These are phyloP conservation scores for Cordyceps cicadae DNA, from an alignment of 2,329 filamentous ascomycete species.

Conservation along the genomic window DNA sequence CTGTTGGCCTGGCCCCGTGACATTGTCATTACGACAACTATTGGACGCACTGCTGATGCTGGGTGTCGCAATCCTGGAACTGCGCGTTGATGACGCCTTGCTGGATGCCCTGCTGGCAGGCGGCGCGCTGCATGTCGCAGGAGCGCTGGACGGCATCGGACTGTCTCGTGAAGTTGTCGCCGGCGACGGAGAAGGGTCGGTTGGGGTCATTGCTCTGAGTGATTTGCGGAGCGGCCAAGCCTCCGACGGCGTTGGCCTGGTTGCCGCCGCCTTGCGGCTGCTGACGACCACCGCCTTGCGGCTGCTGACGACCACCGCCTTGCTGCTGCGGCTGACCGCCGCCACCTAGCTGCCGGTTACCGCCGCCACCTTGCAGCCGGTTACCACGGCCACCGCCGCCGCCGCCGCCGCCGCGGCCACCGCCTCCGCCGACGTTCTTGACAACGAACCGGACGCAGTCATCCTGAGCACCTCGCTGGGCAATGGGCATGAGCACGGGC, in stretches of 20 bases:
- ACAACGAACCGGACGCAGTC: slow-evolving; percentile 51
- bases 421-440: slow-evolving; percentile 30
- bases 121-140: slow-evolving; percentile 56
- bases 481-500: slow-evolving; percentile 57
- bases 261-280: slow-evolving; percentile 22
- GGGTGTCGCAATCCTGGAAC: slow-evolving; percentile 45
- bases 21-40: slow-evolving; percentile 22
- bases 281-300: neutral
- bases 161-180: slow-evolving; percentile 49
- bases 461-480: slow-evolving; percentile 58
- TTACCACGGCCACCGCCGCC: too few relatives aligned
- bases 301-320: slow-evolving; percentile 1
- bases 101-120: slow-evolving; percentile 50
- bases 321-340: neutral
- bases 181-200: slow-evolving; percentile 49
- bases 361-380: too few relatives aligned
- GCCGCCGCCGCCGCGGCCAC: too few relatives aligned
- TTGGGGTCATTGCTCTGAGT: slow-evolving; percentile 36
- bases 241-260: slow-evolving; percentile 35
- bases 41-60: slow-evolving; percentile 38
- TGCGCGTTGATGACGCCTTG: slow-evolving; percentile 32
- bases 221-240: slow-evolving; percentile 43
- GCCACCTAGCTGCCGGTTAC: slow-evolving; percentile 4
- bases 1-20: neutral
- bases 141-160: slow-evolving; percentile 49